phyloP scores from a whole-genome alignment of 2,329 filamentous ascomycete species.

The Seiridium cupressi region DNA sequence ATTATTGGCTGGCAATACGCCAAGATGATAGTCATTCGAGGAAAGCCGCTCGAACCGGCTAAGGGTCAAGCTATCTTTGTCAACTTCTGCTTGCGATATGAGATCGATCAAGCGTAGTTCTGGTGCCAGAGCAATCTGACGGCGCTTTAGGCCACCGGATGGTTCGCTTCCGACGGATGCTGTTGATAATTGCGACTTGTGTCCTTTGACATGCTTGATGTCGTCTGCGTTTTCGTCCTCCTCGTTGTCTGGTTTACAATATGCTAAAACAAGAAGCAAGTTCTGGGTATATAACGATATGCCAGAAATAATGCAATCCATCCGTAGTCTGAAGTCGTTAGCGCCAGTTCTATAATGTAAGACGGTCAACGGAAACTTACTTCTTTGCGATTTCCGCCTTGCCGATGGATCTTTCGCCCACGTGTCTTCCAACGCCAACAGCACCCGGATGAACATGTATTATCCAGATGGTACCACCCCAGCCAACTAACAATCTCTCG shows the following conservation, averaged over 20 bases:
- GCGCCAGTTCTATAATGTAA: constrained; percentile 6
- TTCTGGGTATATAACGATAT: constrained; percentile 94
- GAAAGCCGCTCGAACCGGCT: constrained; percentile 84
- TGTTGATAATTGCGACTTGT: constrained; percentile 41
- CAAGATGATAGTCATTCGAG: constrained; percentile 88
- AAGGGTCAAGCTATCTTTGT: constrained; percentile 81
- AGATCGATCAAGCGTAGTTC: constrained; percentile 91
- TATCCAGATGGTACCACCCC: constrained; percentile 96
- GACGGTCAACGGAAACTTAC: constrained; percentile 49
- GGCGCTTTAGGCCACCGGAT: constrained; percentile 64
- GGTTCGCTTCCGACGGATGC: constrained; percentile 55
- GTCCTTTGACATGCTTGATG: constrained; percentile 28
- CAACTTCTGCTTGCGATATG: constrained; percentile 79
- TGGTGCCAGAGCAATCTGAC: constrained; percentile 78
- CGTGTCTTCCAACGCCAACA: constrained; percentile 63
- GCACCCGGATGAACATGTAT: constrained; percentile 82
- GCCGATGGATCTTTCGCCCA: constrained; percentile 69
- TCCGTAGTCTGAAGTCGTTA: constrained; percentile 66
- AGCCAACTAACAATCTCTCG: constrained; percentile 87
- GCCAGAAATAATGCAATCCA: constrained; percentile 97
- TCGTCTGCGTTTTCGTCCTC: constrained; percentile 45
- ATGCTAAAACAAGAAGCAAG: constrained; percentile 87
- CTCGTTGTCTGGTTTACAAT: constrained; percentile 74
- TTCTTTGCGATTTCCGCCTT: constrained; percentile 90
- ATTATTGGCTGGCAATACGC: constrained; percentile 71